Evolutionary conservation across 2,329 filamentous ascomycete genomes (phyloP).

Genomic region (Hyphodiscus sp.): DNA sequence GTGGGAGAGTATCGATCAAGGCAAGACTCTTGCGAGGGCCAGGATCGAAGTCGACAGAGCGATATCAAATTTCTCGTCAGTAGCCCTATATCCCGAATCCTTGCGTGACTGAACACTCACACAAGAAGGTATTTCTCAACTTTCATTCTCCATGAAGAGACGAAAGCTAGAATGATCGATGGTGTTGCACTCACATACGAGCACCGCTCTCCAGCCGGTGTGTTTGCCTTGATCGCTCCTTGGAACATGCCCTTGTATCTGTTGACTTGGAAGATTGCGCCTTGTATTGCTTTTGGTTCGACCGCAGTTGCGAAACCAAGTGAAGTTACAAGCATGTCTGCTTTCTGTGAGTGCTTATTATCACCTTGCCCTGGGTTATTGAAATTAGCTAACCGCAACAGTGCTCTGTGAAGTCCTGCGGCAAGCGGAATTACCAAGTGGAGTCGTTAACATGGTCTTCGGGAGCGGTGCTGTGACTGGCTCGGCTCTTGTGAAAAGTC

Average conservation of each 20-base stretch:
- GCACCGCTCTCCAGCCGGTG: constrained; percentile 30
- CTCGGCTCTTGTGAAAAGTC: constrained; percentile 25
- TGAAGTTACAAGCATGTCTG: constrained; percentile 31
- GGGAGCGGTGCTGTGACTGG: constrained; percentile 30
- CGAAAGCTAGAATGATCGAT: constrained; percentile 29
- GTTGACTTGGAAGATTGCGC: constrained; percentile 32
- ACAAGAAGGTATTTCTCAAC: constrained; percentile 30
- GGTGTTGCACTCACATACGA: constrained; percentile 30
- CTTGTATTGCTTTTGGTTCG: constrained; percentile 32
- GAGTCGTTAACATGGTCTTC: constrained; percentile 28
- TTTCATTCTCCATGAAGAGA: constrained; percentile 31
- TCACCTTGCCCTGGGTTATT: neutral
- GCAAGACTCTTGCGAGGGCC: constrained; percentile 30
- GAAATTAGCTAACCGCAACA: too few species aligned
- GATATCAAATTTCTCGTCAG: constrained; percentile 30
- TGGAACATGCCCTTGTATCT: constrained; percentile 34
- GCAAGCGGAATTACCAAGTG: too few species aligned
- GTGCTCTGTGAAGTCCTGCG: too few species aligned
- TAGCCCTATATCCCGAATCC: too few species aligned
- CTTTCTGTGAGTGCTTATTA: constrained; percentile 17
- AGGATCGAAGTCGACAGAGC: constrained; percentile 31
- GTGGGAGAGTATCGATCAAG: constrained; percentile 33
- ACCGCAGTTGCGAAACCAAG: constrained; percentile 32
- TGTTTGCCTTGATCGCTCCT: constrained; percentile 31
- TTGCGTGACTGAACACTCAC: too few species aligned